phyloP scores from a whole-genome alignment of 129 eudicot species.

The Centrapalus pauciflorus region DNA sequence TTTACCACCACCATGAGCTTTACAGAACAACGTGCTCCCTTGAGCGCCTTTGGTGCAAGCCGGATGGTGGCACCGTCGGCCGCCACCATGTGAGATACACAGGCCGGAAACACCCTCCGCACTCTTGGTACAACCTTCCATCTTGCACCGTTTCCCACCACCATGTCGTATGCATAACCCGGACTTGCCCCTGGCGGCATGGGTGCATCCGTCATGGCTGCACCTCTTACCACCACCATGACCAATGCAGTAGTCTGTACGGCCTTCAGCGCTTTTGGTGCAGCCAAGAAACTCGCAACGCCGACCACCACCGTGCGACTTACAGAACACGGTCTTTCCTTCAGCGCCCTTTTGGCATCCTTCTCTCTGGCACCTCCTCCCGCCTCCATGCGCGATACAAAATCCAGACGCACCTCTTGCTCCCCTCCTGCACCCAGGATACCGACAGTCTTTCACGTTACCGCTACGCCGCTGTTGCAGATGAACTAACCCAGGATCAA shows the following conservation, averaged over 20 bases:
- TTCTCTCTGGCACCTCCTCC: slow-evolving; percentile 64
- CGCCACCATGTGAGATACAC: slow-evolving; percentile 92
- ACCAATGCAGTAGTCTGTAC: slow-evolving; percentile 71
- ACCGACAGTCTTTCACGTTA: slow-evolving; percentile 51
- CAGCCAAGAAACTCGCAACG: slow-evolving; percentile 79
- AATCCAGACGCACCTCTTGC: slow-evolving; percentile 92
- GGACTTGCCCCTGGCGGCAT: slow-evolving; percentile 84
- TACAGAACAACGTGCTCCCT: slow-evolving; percentile 86
- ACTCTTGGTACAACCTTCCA: slow-evolving; percentile 60
- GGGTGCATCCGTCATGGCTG: slow-evolving; percentile 60
- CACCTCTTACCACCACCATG: slow-evolving; percentile 94
- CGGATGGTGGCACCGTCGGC: slow-evolving; percentile 62
- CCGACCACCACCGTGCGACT: slow-evolving; percentile 92
- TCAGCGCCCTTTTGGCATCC: slow-evolving; percentile 90
- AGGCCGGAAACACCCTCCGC: slow-evolving; percentile 73
- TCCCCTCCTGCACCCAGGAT: slow-evolving; percentile 62
- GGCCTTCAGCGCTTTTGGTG: slow-evolving; percentile 87
- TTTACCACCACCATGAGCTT: slow-evolving; percentile 93
- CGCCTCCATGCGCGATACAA: slow-evolving; percentile 93
- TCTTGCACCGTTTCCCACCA: slow-evolving; percentile 81
- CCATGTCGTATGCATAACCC: slow-evolving; percentile 90
- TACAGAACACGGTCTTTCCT: slow-evolving; percentile 77
- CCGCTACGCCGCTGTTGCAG: slow-evolving; percentile 29
- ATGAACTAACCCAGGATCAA: slow-evolving; percentile 14
- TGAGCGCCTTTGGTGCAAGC: slow-evolving; percentile 82